These are phyloP conservation scores for Teunomyces gatunensis DNA, from an alignment of 805 yeast species.

Conservation along the genomic window DNA sequence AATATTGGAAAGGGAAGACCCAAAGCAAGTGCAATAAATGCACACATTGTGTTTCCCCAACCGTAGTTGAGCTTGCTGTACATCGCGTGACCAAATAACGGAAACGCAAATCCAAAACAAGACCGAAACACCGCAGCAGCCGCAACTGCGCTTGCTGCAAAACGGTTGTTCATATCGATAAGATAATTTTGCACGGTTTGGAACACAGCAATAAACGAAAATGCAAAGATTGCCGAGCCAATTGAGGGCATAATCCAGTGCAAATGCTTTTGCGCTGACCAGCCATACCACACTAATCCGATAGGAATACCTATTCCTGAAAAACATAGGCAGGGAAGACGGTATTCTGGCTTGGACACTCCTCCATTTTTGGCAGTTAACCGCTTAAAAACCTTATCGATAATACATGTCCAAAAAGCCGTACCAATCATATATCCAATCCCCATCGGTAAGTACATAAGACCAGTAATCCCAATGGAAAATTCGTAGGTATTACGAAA, in stretches of 20 bases:
- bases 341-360: conserved; percentile 35
- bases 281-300: conserved; percentile 40
- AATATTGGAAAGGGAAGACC: conserved; percentile 40
- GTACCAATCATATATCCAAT: conserved; percentile 34
- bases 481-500: conserved; percentile 31
- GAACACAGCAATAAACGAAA: conserved; percentile 36
- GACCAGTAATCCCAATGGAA: conserved; percentile 28
- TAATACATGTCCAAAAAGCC: conserved; percentile 26
- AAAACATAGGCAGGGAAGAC: conserved; percentile 35
- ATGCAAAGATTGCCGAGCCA: conserved; percentile 37
- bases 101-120: conserved; percentile 37
- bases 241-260: conserved; percentile 40
- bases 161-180: conserved; percentile 38
- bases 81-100: conserved; percentile 37
- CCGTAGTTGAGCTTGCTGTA: conserved; percentile 34
- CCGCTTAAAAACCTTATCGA: conserved; percentile 23
- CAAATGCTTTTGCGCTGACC: conserved; percentile 35
- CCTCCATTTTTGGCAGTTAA: conserved; percentile 29
- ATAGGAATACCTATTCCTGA: conserved; percentile 32
- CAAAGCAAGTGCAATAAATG: conserved; percentile 28
- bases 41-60: conserved; percentile 42
- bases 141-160: conserved; percentile 39
- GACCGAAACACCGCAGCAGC: conserved; percentile 43
- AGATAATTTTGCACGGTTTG: conserved; percentile 37
- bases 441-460: conserved; percentile 42